Conservation (phyloP, 768 basidiomycete genomes). For the Leccinum subtestaceum region DNA sequence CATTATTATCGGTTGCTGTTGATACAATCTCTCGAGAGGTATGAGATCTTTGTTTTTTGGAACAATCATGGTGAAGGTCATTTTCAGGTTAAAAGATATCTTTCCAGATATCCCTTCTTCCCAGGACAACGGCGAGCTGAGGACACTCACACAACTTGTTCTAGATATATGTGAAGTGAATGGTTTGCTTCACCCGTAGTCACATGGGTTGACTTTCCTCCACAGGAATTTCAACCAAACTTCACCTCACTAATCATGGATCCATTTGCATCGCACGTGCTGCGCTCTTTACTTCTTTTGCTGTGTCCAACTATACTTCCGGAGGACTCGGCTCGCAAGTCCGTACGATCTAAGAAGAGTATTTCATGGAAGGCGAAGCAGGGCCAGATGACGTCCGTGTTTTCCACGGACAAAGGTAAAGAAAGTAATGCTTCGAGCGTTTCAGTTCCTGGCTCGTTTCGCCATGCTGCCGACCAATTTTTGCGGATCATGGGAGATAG, state of each 20-base stretch:
- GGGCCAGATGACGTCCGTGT: slow-evolving; percentile 78
- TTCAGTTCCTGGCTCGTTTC: slow-evolving; percentile 48
- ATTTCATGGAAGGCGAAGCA: slow-evolving; percentile 79
- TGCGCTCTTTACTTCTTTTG: slow-evolving; percentile 76
- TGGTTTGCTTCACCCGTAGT: slow-evolving; percentile 7
- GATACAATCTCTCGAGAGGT: slow-evolving; percentile 74
- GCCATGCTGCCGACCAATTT: slow-evolving; percentile 40
- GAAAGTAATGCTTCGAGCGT: slow-evolving; percentile 26
- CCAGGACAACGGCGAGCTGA: slow-evolving; percentile 61
- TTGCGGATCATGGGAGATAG: slow-evolving; percentile 51
- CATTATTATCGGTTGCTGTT: slow-evolving; percentile 65
- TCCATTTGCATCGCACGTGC: slow-evolving; percentile 87
- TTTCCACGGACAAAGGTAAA: slow-evolving; percentile 46
- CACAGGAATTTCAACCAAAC: slow-evolving; percentile 66
- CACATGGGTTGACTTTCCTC: slow-evolving; percentile 16
- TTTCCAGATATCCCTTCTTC: slow-evolving; percentile 47
- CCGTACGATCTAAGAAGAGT: slow-evolving; percentile 82
- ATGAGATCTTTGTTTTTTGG: slow-evolving; percentile 6
- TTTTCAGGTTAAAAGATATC: slow-evolving; percentile 49
- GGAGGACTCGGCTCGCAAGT: slow-evolving; percentile 36
- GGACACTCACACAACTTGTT: slow-evolving; percentile 60
- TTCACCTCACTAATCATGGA: slow-evolving; percentile 71
- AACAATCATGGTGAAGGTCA: not conserved
- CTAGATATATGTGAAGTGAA: slow-evolving; percentile 63
- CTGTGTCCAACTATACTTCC: slow-evolving; percentile 60